Evolutionary conservation across 139 green algal species (phyloP), one percentile per base, ranked within the genome.

Genomic region (Coelastrella sp.): DNA sequence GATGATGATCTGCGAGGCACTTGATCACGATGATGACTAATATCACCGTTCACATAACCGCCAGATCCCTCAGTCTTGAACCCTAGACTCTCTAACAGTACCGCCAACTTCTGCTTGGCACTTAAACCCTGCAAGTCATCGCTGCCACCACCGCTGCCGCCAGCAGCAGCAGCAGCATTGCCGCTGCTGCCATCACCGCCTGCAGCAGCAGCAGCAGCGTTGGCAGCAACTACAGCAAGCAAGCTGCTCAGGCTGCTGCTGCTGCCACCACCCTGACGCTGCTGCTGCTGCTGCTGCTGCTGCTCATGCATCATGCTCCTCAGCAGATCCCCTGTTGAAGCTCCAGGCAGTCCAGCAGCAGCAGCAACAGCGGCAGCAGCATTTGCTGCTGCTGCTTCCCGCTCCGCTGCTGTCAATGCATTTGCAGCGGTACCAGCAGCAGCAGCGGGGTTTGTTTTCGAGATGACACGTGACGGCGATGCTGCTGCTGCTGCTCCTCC

Each of bases 401-500:
- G 41, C 71, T 79, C 71, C n/a, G 71, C 71, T 63, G 40, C 71
- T 62, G 40, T 79, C 2, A 57, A 8, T 5, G 21, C 34, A 13
- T 3, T 37, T 38, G 38, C 40, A 38, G 71, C 69, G 40, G 38
- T 32, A 25, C 41, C 40, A 40, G 60, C 60, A 69, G 60, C 27
- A 64, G 53, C 62, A 23, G 62, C 1, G 9, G 9, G 62, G 7
- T 19, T 19, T 27, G 62, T 9, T 76, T 30, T 48, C 30, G 48
- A 51, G 73, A 8, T 34, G 32, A n/a, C 50, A 38, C 43, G 8
- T 45, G n/a, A n/a, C n/a, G n/a, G n/a, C n/a, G n/a, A n/a, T n/a
- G 17, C 73, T 50, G 73, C 73, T 66, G 73, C 73, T 51, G 50
- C 67, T 51, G 67, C 67, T 76, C 19, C 67, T 57, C 21, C 67